Percentiles rank a stretch among this genome's conserved stretches.
Conservation (phyloP, 306 rosid genomes). For the Pterocarpus macrocarpus region DNA sequence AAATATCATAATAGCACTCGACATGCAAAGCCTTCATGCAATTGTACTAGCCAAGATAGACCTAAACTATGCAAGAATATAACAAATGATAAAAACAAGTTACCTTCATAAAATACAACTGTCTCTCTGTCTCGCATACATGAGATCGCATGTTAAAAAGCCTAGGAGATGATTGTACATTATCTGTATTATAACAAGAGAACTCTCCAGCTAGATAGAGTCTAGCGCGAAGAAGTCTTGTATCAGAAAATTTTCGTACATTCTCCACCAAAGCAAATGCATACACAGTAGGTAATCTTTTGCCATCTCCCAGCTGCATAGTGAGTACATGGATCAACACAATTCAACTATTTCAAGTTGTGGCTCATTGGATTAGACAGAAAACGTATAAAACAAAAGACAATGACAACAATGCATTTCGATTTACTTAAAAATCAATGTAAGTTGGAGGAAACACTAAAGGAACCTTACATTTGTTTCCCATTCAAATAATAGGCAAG, state of each 20-base stretch:
- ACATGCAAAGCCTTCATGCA: not conserved
- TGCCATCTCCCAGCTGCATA: conserved; percentile 61
- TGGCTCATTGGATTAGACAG: not conserved
- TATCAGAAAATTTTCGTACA: conserved; percentile 51
- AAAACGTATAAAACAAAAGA: not conserved
- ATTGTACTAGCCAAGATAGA: not conserved
- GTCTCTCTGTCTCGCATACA: conserved; percentile 59
- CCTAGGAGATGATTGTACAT: conserved; percentile 62
- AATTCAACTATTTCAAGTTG: conserved; percentile 20
- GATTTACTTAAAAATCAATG: not conserved
- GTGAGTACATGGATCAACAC: conserved; percentile 13
- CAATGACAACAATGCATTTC: not conserved
- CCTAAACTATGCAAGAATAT: conserved; percentile 22
- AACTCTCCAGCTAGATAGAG: conserved; percentile 82
- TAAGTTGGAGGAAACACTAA: not conserved
- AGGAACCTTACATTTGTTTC: not conserved
- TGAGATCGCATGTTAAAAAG: conserved; percentile 69
- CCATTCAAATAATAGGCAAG: too few species aligned
- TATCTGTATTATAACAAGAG: conserved; percentile 54
- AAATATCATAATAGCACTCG: conserved; percentile 21
- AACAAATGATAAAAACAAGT: conserved; percentile 23
- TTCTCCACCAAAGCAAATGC: conserved; percentile 94
- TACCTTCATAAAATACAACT: conserved; percentile 81
- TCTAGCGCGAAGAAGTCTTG: conserved; percentile 68
- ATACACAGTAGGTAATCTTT: conserved; percentile 66